These are phyloP conservation scores for Exserohilum turcica DNA, from an alignment of 2,329 filamentous ascomycete genomes.

Conservation along the genomic window DNA sequence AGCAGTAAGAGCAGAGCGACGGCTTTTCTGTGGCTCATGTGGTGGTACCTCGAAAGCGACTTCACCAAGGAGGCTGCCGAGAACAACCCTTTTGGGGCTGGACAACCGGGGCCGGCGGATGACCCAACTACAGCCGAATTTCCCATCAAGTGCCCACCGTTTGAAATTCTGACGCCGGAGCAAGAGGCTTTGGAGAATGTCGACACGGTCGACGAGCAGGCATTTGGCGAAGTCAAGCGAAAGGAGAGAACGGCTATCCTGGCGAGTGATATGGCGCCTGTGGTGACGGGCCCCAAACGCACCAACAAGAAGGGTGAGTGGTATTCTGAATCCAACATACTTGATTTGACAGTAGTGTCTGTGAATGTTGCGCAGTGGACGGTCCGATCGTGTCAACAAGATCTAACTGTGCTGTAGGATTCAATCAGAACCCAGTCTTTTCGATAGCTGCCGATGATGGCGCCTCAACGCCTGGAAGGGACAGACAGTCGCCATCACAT, in stretches of 20 bases:
- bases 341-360: no score
- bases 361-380: no score
- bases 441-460: slow-evolving; percentile 49
- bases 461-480: slow-evolving; percentile 46
- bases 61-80: slow-evolving; percentile 86
- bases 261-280: slow-evolving; percentile 73
- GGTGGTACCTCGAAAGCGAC: slow-evolving; percentile 97
- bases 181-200: slow-evolving; percentile 73
- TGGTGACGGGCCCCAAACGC: slow-evolving; percentile 60
- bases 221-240: slow-evolving; percentile 74
- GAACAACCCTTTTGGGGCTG: slow-evolving; percentile 84
- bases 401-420: slow-evolving; percentile 31
- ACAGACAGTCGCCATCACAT: slow-evolving; percentile 49
- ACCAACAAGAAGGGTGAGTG: slow-evolving; percentile 54
- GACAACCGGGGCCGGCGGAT: slow-evolving; percentile 46
- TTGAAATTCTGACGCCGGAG: slow-evolving; percentile 69
- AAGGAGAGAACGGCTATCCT: slow-evolving; percentile 74
- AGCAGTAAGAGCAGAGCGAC: slow-evolving; percentile 81
- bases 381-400: not conserved
- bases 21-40: slow-evolving; percentile 97
- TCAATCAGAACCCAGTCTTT: slow-evolving; percentile 51
- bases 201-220: slow-evolving; percentile 70
- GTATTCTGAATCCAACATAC: no score
- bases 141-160: slow-evolving; percentile 65
- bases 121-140: slow-evolving; percentile 49